phyloP scores from a whole-genome alignment of 1,284 basidiomycete genomes.

The Ustilago curta region DNA sequence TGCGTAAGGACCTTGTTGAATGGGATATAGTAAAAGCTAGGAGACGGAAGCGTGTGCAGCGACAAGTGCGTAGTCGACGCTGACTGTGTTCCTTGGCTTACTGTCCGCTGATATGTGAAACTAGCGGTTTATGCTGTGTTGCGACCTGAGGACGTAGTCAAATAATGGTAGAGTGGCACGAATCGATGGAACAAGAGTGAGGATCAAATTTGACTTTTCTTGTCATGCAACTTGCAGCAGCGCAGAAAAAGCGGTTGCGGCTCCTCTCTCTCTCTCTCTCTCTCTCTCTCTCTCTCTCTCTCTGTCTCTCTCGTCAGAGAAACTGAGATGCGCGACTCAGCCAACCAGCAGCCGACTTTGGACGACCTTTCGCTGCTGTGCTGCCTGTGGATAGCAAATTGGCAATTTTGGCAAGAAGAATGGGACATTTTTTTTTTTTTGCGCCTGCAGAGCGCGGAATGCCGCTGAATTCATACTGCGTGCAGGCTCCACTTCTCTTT shows the following conservation, averaged over 20 bases:
- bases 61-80: slow-evolving; percentile 9
- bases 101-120: slow-evolving; percentile 8
- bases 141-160: slow-evolving; percentile 14
- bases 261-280: not conserved
- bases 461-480: not conserved
- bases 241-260: not conserved
- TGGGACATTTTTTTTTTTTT: not conserved
- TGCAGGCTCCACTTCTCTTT: slow-evolving; percentile 10
- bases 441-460: not conserved
- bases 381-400: not conserved
- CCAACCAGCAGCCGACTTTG: not conserved
- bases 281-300: slow-evolving; percentile 1
- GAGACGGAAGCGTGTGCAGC: slow-evolving; percentile 5
- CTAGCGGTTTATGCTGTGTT: slow-evolving; percentile 4
- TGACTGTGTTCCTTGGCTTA: slow-evolving; percentile 1
- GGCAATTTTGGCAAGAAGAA: not conserved
- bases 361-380: too few relatives aligned
- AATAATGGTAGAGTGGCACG: not conserved
- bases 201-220: not conserved
- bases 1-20: too few relatives aligned
- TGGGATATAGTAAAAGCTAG: not conserved
- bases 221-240: not conserved
- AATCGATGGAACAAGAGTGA: not conserved
- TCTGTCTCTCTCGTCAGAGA: too few relatives aligned
- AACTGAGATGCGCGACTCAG: slow-evolving; percentile 6